Evolutionary conservation across 176 grass and related monocot genomes (phyloP), one percentile per base, ranked within the genome.

Genomic region (Phoenix dactylifera): DNA sequence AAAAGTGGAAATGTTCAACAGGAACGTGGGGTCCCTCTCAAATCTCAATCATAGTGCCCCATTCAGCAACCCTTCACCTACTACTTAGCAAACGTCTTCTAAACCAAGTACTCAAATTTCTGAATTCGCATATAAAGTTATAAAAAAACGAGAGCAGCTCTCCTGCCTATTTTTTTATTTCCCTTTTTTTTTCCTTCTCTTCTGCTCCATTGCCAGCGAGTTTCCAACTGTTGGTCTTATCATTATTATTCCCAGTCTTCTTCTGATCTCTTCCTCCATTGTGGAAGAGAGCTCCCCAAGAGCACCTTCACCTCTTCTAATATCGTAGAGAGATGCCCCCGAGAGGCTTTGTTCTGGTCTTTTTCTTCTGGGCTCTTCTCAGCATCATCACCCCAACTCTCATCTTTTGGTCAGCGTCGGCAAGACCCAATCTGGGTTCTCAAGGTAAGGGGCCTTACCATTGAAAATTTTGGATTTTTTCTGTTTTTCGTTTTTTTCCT

Each of bases 331-430:
- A 14, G 55, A 81, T 81, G 78, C 78, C 71, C 19, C 71, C 78
- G 4, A 74, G 78, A 65, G 78, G 53, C n/a, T 81, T 75, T 57
- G 78, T 81, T 23, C 55, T 81, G 71, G 69, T 81, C 51, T 74
- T 81, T 70, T 29, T 55, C 61, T 75, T 58, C 62, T 81, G 78
- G 78, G 72, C 71, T 14, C 62, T 81, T 51, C 72, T 81, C 78
- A 64, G 71, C 35, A 19, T 81, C 39, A 81, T 81, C 24, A 81
- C 78, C 29, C 78, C 78, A 18, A 70, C 78, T 9, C 71, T 81
- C 22, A 70, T 81, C 64, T 63, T 74, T 29, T 74, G 72, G 78
- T 81, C 78, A 35, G 71, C 78, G 15, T 63, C 65, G 25, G 77
- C 71, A 63, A 80, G 74, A 24, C 65, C 64, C 49, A 75, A 68